A percentile compares a stretch with the other conserved stretches of the same genome.
Evolutionary conservation across 352 stramenopile genomes (phyloP).

Genomic region (Elongisporangium anandrum): DNA sequence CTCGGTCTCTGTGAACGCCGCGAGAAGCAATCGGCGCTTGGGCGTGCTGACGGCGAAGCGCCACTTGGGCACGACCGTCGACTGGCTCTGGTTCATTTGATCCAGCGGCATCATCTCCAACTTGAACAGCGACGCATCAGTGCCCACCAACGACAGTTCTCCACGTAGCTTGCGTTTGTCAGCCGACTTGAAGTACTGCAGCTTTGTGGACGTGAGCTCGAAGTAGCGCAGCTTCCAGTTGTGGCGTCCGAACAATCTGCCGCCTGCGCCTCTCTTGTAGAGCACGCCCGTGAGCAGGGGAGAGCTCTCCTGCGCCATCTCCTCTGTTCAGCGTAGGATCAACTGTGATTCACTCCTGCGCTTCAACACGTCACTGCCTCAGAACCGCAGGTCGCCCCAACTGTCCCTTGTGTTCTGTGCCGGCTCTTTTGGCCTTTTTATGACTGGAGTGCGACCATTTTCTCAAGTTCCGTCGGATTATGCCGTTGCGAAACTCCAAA

Average conservation of each 20-base stretch:
- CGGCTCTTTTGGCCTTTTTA: not conserved
- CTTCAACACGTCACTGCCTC: not conserved
- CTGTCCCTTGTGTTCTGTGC: not conserved
- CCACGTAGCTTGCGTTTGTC: not conserved
- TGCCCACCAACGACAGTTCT: not conserved
- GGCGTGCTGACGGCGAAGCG: not conserved
- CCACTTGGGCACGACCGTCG: not conserved
- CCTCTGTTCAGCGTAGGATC: not conserved
- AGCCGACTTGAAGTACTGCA: not conserved
- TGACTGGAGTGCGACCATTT: not conserved
- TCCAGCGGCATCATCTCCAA: not conserved
- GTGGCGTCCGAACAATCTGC: not conserved
- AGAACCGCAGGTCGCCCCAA: not conserved
- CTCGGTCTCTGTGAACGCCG: not conserved
- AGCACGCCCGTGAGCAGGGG: not conserved
- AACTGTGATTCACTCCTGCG: not conserved
- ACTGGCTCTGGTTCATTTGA: not conserved
- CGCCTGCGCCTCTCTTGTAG: not conserved
- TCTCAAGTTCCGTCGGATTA: not conserved
- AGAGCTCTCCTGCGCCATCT: not conserved
- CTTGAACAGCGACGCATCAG: not conserved
- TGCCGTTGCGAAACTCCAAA: not conserved
- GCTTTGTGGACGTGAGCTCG: not conserved
- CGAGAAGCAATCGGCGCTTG: not conserved
- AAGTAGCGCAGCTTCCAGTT: not conserved